A percentile compares a stretch with the other conserved stretches of the same genome.
Evolutionary conservation across 257 asterid species (phyloP).

Genomic region (Solanum dulcamara): DNA sequence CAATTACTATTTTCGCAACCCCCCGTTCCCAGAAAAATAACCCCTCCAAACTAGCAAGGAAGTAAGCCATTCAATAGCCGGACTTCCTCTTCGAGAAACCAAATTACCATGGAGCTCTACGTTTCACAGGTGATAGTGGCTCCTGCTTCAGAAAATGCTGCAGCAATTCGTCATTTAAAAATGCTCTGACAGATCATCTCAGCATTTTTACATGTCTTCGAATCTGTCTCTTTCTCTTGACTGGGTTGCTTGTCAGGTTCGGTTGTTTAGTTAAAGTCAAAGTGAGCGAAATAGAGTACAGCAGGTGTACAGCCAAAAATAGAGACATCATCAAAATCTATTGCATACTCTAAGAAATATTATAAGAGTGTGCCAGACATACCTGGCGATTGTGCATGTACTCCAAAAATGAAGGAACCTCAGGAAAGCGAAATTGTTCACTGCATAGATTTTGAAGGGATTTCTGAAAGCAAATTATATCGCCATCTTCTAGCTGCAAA

Average conservation of each 20-base stretch:
- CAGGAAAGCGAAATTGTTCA: slow-evolving; percentile 44
- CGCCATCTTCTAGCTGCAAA: slow-evolving; percentile 66
- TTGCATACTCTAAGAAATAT: background rate
- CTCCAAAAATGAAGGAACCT: slow-evolving; percentile 57
- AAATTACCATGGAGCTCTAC: background rate
- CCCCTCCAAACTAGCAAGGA: background rate
- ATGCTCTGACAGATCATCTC: background rate
- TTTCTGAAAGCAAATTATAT: slow-evolving; percentile 65
- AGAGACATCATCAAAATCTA: slow-evolving; percentile 2
- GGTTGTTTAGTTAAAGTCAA: background rate
- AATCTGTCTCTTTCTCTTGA: background rate
- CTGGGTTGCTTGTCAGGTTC: background rate
- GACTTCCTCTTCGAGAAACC: background rate
- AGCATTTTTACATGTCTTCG: background rate
- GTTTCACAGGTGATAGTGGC: background rate
- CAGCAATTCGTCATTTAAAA: background rate
- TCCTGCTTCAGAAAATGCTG: background rate
- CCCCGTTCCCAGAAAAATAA: background rate
- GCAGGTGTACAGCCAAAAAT: background rate
- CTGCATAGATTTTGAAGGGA: slow-evolving; percentile 25
- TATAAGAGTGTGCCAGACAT: background rate
- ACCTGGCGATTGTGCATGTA: slow-evolving; percentile 71
- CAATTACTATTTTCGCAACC: background rate
- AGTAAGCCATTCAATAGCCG: background rate
- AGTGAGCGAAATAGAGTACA: background rate